Evolutionary conservation across 805 yeast genomes (phyloP).

Genomic region (Yarrowia sp.): DNA sequence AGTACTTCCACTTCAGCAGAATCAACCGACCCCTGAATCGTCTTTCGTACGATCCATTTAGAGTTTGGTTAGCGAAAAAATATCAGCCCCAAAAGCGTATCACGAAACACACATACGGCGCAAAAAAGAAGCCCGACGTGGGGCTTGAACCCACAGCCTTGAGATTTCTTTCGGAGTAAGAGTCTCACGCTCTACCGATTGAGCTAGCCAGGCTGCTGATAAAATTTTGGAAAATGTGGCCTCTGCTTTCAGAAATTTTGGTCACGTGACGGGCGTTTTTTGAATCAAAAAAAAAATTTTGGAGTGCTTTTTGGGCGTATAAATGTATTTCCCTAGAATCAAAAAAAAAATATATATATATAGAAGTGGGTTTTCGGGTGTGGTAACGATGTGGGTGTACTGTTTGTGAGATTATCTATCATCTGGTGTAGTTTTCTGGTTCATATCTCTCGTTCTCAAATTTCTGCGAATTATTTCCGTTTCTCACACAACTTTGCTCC

Average conservation of each 20-base stretch:
- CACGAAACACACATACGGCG: neutral
- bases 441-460: no score
- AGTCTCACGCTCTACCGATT: constrained; percentile 27
- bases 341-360: no score
- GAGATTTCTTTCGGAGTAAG: constrained; percentile 9
- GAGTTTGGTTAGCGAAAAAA: neutral
- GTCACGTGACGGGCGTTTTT: neutral
- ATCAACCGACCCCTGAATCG: constrained; percentile 19
- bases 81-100: constrained; percentile 24
- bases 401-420: no score
- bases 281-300: neutral
- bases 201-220: constrained; percentile 19
- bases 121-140: constrained; percentile 23
- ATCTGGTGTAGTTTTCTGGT: no score
- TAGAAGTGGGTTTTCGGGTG: no score
- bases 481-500: no score
- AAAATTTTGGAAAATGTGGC: neutral
- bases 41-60: neutral
- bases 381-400: no score
- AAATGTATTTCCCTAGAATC: no score
- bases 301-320: no score
- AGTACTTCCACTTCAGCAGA: no score
- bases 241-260: no score
- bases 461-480: no score
- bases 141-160: constrained; percentile 27